Conservation (phyloP, 495 filamentous ascomycete species). For the Neohortaea acidophila region DNA sequence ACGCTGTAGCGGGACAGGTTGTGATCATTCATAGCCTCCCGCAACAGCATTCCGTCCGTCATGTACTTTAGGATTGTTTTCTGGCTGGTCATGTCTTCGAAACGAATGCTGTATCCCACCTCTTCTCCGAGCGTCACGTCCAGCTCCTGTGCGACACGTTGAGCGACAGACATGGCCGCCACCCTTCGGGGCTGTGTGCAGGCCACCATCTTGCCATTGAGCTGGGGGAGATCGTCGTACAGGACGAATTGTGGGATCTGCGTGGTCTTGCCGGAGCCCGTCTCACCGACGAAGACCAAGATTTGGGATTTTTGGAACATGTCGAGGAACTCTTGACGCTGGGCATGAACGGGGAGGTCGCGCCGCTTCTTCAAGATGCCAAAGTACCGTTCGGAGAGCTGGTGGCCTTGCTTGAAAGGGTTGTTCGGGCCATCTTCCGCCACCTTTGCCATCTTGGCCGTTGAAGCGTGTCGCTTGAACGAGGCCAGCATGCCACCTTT, state of each 20-base stretch:
- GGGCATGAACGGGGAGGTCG: slow-evolving; percentile 75
- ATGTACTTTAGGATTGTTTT: slow-evolving; percentile 98
- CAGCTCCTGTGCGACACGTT: slow-evolving; percentile 95
- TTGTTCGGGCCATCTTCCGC: slow-evolving; percentile 75
- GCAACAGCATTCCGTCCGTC: slow-evolving; percentile 97
- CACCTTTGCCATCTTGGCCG: slow-evolving; percentile 51
- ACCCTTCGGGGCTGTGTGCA: slow-evolving; percentile 98
- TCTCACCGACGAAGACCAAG: slow-evolving; percentile 96
- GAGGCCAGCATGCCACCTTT: slow-evolving; percentile 35
- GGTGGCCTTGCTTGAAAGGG: slow-evolving; percentile 55
- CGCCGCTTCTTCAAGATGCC: slow-evolving; percentile 70
- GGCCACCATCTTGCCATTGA: slow-evolving; percentile 71
- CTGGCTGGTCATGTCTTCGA: slow-evolving; percentile 82
- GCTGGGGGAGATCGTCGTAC: slow-evolving; percentile 87
- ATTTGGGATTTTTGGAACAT: slow-evolving; percentile 88
- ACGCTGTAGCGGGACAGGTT: slow-evolving; percentile 82
- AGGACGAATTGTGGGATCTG: slow-evolving; percentile 98
- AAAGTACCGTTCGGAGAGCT: slow-evolving; percentile 72
- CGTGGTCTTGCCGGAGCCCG: slow-evolving; percentile 96
- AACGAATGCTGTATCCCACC: slow-evolving; percentile 97
- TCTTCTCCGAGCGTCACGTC: slow-evolving; percentile 88
- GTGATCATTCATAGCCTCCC: slow-evolving; percentile 96
- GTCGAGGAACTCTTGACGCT: slow-evolving; percentile 80
- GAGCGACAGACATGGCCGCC: slow-evolving; percentile 95
- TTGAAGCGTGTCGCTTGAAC: slow-evolving; percentile 68